Conservation (phyloP, 176 grass and related monocot genomes). For the Otatea glauca region DNA sequence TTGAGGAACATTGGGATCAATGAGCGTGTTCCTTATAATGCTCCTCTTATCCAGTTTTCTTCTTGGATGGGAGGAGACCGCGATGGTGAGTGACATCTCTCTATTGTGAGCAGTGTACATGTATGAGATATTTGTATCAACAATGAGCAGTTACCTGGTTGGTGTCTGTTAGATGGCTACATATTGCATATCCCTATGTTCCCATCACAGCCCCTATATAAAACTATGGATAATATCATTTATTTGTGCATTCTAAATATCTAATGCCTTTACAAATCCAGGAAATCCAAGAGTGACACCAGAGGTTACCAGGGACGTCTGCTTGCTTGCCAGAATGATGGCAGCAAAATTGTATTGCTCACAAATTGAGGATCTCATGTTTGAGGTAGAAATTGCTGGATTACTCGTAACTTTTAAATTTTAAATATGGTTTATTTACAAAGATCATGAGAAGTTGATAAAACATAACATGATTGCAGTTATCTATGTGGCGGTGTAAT, state of each 20-base stretch:
- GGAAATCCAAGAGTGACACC: slow-evolving; percentile 89
- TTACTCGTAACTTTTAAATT: background rate
- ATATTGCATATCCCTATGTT: background rate
- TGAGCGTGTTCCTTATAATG: slow-evolving; percentile 84
- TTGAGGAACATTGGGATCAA: slow-evolving; percentile 81
- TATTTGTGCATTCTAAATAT: slow-evolving; percentile 22
- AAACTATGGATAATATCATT: background rate
- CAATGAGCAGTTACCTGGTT: background rate
- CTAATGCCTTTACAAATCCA: slow-evolving; percentile 34
- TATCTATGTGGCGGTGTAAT: slow-evolving; percentile 86
- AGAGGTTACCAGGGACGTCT: slow-evolving; percentile 85
- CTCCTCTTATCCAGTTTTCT: slow-evolving; percentile 86
- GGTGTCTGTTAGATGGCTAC: background rate
- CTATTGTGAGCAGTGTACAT: background rate
- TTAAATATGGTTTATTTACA: background rate
- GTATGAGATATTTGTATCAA: background rate
- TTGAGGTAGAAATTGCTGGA: slow-evolving; percentile 59
- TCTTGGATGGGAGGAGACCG: slow-evolving; percentile 93
- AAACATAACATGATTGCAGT: slow-evolving; percentile 41
- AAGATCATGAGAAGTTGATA: slow-evolving; percentile 12
- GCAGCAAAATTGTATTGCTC: slow-evolving; percentile 74
- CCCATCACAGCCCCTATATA: background rate
- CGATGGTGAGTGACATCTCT: slow-evolving; percentile 58
- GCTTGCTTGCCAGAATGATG: slow-evolving; percentile 90
- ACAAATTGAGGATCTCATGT: slow-evolving; percentile 89